Conservation (phyloP, 2,329 filamentous ascomycete species). For the Calonectria leucothoes region DNA sequence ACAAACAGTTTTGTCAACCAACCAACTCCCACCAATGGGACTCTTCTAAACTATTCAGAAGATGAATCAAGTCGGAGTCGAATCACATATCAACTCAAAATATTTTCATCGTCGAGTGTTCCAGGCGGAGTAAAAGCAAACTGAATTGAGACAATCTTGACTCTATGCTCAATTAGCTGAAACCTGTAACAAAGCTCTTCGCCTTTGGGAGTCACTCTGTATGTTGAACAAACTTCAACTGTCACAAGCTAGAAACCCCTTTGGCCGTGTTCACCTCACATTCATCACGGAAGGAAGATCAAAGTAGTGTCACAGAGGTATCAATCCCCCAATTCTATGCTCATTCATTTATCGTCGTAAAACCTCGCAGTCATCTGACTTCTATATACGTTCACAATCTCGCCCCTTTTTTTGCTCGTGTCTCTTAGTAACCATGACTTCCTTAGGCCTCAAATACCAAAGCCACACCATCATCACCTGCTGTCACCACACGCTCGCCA, state of each 20-base stretch:
- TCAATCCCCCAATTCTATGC: slow-evolving; percentile 38
- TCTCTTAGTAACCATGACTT: background rate
- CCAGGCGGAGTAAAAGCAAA: background rate
- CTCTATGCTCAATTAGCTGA: background rate
- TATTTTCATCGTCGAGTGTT: background rate
- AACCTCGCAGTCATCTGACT: slow-evolving; percentile 28
- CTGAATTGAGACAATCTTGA: background rate
- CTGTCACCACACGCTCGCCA: slow-evolving; percentile 83
- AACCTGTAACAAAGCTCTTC: background rate
- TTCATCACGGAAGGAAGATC: background rate
- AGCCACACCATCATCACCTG: slow-evolving; percentile 84
- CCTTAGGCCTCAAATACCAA: slow-evolving; percentile 72
- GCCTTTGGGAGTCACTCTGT: background rate
- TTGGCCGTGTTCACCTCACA: background rate
- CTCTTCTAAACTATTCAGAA: background rate
- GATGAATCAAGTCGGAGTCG: background rate
- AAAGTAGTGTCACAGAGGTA: slow-evolving; percentile 27
- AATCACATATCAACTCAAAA: background rate
- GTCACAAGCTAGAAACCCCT: background rate
- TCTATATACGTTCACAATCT: slow-evolving; percentile 26
- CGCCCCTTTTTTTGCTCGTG: slow-evolving; percentile 8
- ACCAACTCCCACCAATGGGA: background rate
- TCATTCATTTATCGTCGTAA: slow-evolving; percentile 38
- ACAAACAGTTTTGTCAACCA: background rate
- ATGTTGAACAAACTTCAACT: background rate